Evolutionary conservation across 768 basidiomycete species (phyloP), one percentile per base, ranked within the genome.

Genomic region (Collybia sp.): DNA sequence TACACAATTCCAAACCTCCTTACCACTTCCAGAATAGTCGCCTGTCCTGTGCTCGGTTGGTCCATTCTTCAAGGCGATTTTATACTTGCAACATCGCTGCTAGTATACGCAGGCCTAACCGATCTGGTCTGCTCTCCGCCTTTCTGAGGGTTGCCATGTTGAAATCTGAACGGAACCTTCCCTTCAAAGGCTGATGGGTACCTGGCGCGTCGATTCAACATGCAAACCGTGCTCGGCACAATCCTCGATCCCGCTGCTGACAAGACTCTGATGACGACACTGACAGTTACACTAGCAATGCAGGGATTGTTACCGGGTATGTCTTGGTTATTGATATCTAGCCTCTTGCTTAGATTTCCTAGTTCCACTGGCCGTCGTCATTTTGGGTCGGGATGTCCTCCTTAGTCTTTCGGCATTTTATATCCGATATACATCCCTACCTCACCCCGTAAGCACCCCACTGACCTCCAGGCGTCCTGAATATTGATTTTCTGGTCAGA

Each of bases 221-320:
- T 90, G 86, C 77, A 78, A 43, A 82, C 90, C 11, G 93, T 98
- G n/a, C 73, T 98, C 15, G 96, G 96, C 15, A 89, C 90, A 8
- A 93, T 98, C 47, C 76, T 99, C 11, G 96, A 99, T 62, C 96
- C 96, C 11, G 92, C 95, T 0, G 96, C 96, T 2, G 96, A 99
- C 76, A 99, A 99, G 65, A 75, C 81, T 10, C 69, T 99, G 36
- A 88, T 99, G 86, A 95, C 96, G 1, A 97, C 94, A 1, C 69
- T 99, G 57, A 91, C 90, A 0, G 69, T 93, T 40, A 86, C 93
- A 1, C 68, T 99, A 50, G 82, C 92, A 0, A 79, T 87, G 76
- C 85, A 88, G 53, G 84, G 80, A 16, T 70, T 95, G 53, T 70
- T 99, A 16, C 95, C 95, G 8, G 53, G 94, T 94, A 52, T 51